Evolutionary conservation across 2,329 filamentous ascomycete species (phyloP).

Genomic region (Botryotinia globosa): DNA sequence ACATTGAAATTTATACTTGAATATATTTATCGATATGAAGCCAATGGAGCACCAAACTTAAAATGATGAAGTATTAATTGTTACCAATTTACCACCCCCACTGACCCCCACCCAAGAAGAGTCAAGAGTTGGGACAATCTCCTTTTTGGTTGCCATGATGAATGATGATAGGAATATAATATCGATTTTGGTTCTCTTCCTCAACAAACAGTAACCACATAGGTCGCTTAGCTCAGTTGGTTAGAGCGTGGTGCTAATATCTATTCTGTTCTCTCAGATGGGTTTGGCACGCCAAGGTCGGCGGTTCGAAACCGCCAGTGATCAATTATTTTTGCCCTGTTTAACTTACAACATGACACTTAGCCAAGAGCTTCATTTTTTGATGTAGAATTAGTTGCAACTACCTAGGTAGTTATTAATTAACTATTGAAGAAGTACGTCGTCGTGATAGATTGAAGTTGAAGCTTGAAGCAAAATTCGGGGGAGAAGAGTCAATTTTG

Average conservation of each 20-base stretch:
- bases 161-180: not conserved
- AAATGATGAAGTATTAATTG: not conserved
- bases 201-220: not conserved
- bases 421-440: not conserved
- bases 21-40: not conserved
- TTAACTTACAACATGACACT: too few relatives aligned
- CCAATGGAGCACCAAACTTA: not conserved
- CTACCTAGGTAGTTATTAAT: too few relatives aligned
- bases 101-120: not conserved
- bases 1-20: not conserved
- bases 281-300: conserved; percentile 10
- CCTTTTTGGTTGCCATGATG: too few relatives aligned
- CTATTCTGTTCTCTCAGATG: not conserved
- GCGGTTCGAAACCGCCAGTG: not conserved
- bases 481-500: not conserved
- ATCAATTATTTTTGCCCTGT: not conserved
- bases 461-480: not conserved
- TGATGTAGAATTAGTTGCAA: not conserved
- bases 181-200: accelerated
- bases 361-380: not conserved
- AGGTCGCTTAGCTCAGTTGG: conserved; percentile 13
- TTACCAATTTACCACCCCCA: not conserved
- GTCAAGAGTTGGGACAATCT: too few relatives aligned
- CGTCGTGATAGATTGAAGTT: not conserved
- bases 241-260: conserved; percentile 13